Evolutionary conservation across 2,329 filamentous ascomycete genomes (phyloP), one percentile per base, ranked within the genome.

Genomic region (Fonsecaea erecta): DNA sequence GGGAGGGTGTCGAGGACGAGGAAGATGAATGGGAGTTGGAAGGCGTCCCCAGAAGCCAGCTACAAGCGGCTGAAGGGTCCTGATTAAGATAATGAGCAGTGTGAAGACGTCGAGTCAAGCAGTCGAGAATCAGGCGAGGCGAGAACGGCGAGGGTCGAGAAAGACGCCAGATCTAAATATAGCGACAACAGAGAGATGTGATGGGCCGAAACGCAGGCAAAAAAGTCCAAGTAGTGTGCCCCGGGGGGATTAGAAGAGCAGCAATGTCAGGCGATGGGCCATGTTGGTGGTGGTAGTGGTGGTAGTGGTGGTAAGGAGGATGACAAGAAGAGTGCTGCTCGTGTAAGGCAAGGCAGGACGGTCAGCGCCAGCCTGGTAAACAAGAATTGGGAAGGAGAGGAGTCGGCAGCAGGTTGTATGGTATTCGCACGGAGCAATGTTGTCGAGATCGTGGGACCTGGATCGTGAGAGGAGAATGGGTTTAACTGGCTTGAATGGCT

Each of bases 131-230:
- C 28, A 53, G 52, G 52, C 40, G 52, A 63, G 51, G 48, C 40
- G 32, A 52, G 35, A 55, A 40, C 30, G 63, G 59, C 52, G 62
- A 61, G 58, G 59, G 61, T 61, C 60, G 61, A 61, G 54, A 61
- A 60, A 65, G 59, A 63, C 62, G 57, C 46, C 32, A 35, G 37
- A 40, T 68, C 66, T 68, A 68, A 68, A 68, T 68, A 66, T 68
- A 68, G 66, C 43, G 43, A 48, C 14, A 4, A 26, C 18, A 48
- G 18, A 48, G 21, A 48, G 43, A 48, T 9, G 43, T 48, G 34
- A 54, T 52, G 51, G 54, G 53, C 59, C 51, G 54, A 63, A 66
- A 66, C 63, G 52, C 43, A 55, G 52, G 59, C 12, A 37, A 43
- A 37, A 43, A 53, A 21, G 43, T 26, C 21, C 18, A 48, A 26